Evolutionary conservation across 2,329 filamentous ascomycete species (phyloP).

Genomic region (Cylindrodendrum hubeiense): DNA sequence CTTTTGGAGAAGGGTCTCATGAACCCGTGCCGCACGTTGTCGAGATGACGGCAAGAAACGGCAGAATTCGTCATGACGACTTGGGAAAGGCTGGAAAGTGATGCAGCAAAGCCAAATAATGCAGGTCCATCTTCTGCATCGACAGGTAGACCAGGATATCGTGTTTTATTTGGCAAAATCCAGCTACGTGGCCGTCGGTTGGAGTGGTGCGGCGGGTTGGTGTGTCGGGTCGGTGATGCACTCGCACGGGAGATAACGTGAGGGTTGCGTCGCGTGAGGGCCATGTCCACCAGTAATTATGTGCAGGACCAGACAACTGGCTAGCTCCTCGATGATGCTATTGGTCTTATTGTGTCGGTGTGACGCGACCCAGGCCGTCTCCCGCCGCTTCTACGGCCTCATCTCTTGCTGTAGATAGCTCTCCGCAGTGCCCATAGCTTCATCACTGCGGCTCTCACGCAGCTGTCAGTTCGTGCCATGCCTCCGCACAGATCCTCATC

Average conservation of each 20-base stretch:
- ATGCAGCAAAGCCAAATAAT: not conserved
- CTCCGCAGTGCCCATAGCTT: not conserved
- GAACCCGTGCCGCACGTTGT: conserved; percentile 12
- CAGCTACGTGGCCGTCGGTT: not conserved
- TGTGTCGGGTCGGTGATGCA: conserved; percentile 12
- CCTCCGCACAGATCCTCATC: conserved; percentile 14
- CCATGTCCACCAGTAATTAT: not conserved
- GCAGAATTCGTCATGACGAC: not conserved
- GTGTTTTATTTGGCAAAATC: not conserved
- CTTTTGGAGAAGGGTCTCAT: conserved; percentile 2
- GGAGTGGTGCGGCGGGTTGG: not conserved
- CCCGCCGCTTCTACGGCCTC: not conserved
- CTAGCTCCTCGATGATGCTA: conserved; percentile 2
- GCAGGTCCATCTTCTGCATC: not conserved
- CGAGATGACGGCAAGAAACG: not conserved
- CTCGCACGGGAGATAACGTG: conserved; percentile 20
- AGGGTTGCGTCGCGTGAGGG: conserved; percentile 18
- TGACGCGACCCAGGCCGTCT: conserved; percentile 35
- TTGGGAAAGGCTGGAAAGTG: not conserved
- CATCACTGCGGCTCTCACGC: not conserved
- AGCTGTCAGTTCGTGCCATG: not conserved
- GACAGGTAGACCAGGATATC: not conserved
- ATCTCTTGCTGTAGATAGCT: not conserved
- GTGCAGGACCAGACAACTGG: conserved; percentile 1
- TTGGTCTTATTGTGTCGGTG: conserved; percentile 37